phyloP scores from a whole-genome alignment of 2,329 filamentous ascomycete species.

The Sporothrix sp. region DNA sequence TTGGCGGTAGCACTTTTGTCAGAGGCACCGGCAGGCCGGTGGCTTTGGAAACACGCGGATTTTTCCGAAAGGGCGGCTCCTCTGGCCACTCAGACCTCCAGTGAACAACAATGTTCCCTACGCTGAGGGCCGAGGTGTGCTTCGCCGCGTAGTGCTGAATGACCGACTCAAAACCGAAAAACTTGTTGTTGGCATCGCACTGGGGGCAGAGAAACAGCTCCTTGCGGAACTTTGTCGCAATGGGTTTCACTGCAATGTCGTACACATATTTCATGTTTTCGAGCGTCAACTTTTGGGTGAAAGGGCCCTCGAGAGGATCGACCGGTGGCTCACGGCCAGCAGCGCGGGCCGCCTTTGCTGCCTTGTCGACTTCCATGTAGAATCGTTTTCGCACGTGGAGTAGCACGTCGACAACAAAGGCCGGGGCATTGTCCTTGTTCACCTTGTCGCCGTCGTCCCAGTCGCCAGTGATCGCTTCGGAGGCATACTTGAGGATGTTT shows the following conservation, averaged over 20 bases:
- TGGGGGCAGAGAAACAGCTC: slow-evolving; percentile 68
- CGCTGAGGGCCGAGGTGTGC: slow-evolving; percentile 60
- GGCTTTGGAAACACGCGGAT: slow-evolving; percentile 36
- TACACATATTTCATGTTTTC: slow-evolving; percentile 85
- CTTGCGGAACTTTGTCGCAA: slow-evolving; percentile 55
- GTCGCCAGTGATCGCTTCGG: slow-evolving; percentile 55
- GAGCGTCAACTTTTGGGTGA: slow-evolving; percentile 55
- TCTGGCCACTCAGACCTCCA: slow-evolving; percentile 78
- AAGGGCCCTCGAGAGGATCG: slow-evolving; percentile 44
- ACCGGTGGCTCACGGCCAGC: slow-evolving; percentile 34
- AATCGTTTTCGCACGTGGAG: slow-evolving; percentile 58
- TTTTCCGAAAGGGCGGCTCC: slow-evolving; percentile 58
- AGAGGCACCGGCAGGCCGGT: slow-evolving; percentile 13
- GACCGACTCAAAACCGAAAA: slow-evolving; percentile 67
- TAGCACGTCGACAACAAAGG: slow-evolving; percentile 64
- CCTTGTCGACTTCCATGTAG: slow-evolving; percentile 48
- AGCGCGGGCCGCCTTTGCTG: slow-evolving; percentile 37
- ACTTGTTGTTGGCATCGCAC: slow-evolving; percentile 55
- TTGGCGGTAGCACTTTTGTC: neutral
- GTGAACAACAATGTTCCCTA: slow-evolving; percentile 62
- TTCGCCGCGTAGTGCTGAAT: slow-evolving; percentile 79
- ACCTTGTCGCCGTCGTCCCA: slow-evolving; percentile 58
- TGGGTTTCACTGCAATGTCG: slow-evolving; percentile 63
- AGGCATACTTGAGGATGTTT: slow-evolving; percentile 55
- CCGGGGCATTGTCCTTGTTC: slow-evolving; percentile 51